Evolutionary conservation across 768 basidiomycete genomes (phyloP).

Genomic region (Serpula lacrymans): DNA sequence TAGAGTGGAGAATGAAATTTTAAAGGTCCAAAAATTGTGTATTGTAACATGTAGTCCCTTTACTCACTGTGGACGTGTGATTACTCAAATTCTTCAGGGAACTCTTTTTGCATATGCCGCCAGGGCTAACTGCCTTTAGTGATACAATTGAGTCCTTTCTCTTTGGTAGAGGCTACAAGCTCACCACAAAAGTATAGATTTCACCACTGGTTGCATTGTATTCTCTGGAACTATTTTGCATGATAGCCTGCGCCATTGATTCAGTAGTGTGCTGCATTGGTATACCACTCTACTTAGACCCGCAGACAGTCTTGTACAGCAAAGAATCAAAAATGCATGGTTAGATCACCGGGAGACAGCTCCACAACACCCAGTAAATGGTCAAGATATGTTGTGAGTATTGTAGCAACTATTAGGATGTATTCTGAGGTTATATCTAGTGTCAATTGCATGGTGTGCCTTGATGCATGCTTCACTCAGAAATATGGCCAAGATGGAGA

Average conservation of each 20-base stretch:
- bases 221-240: too few species aligned
- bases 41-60: too few species aligned
- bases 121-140: slow-evolving; percentile 25
- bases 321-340: too few species aligned
- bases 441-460: slow-evolving; percentile 25
- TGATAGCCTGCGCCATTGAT: slow-evolving; percentile 20
- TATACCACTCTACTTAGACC: slow-evolving; percentile 19
- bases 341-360: too few species aligned
- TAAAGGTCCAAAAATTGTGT: too few species aligned
- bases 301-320: too few species aligned
- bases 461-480: slow-evolving; percentile 34
- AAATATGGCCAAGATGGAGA: too few species aligned
- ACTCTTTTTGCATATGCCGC: slow-evolving; percentile 23
- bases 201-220: not conserved
- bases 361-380: too few species aligned
- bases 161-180: slow-evolving; percentile 13
- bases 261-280: slow-evolving; percentile 26
- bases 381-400: too few species aligned
- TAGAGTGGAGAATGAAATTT: too few species aligned
- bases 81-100: slow-evolving; percentile 24
- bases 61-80: slow-evolving; percentile 28
- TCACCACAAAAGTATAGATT: slow-evolving; percentile 14
- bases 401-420: too few species aligned
- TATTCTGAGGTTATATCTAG: too few species aligned
- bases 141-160: slow-evolving; percentile 24